These are phyloP conservation scores for Stachybotrys echinatus DNA, from an alignment of 2,329 filamentous ascomycete species.

Conservation along the genomic window DNA sequence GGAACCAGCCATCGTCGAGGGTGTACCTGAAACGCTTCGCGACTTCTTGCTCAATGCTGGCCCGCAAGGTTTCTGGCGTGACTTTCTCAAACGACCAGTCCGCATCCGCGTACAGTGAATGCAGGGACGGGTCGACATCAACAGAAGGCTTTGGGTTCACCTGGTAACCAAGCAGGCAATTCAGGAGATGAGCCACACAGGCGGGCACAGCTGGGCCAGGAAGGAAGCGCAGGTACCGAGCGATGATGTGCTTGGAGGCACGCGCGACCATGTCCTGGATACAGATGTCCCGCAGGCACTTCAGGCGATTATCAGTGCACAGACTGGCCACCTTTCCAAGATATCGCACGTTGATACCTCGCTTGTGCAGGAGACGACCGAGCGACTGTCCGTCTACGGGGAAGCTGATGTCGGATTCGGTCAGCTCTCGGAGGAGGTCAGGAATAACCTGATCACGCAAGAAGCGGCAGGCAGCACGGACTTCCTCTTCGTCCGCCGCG, in stretches of 20 bases:
- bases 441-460: conserved; percentile 75
- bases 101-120: conserved; percentile 71
- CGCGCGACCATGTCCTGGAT: conserved; percentile 93
- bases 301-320: conserved; percentile 65
- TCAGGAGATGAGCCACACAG: conserved; percentile 81
- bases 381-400: conserved; percentile 97
- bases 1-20: conserved; percentile 63
- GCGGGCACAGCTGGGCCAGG: conserved; percentile 75
- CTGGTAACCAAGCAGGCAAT: conserved; percentile 78
- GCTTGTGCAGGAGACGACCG: conserved; percentile 85
- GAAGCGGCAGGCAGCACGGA: conserved; percentile 76
- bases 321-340: conserved; percentile 77
- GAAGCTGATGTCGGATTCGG: conserved; percentile 90
- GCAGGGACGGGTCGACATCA: conserved; percentile 70
- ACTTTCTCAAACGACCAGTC: conserved; percentile 77
- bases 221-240: conserved; percentile 72
- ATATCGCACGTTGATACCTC: conserved; percentile 95
- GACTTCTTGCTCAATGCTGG: conserved; percentile 68
- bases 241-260: conserved; percentile 88
- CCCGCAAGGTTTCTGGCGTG: conserved; percentile 66
- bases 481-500: conserved; percentile 79
- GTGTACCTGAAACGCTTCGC: conserved; percentile 70
- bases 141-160: conserved; percentile 74
- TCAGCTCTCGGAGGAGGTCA: conserved; percentile 79
- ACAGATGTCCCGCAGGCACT: conserved; percentile 71